Evolutionary conservation across 352 stramenopile species (phyloP).

Genomic region (Chrysophaeum taylorii): DNA sequence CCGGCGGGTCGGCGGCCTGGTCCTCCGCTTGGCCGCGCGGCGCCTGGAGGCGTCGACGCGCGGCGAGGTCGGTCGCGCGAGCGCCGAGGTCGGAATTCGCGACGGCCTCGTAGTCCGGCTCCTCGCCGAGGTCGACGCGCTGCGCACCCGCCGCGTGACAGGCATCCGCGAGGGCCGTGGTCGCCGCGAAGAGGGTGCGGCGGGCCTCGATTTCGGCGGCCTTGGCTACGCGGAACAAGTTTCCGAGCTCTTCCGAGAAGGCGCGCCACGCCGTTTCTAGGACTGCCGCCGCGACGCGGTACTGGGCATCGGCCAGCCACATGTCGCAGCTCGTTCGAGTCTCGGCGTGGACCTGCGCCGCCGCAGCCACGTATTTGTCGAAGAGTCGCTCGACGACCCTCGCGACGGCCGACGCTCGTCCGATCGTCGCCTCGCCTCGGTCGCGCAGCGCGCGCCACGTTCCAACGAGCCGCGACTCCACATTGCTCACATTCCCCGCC

Average conservation of each 20-base stretch:
- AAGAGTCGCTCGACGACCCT: background rate
- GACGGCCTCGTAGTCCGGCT: too few relatives aligned
- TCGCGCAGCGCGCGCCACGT: too few relatives aligned
- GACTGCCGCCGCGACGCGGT: background rate
- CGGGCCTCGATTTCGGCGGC: background rate
- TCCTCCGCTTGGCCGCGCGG: background rate
- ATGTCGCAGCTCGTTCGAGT: background rate
- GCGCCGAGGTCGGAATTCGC: background rate
- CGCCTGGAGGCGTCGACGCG: background rate
- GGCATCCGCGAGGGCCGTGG: background rate
- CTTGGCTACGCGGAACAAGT: background rate
- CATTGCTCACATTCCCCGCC: too few relatives aligned
- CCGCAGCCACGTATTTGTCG: background rate
- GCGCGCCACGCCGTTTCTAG: background rate
- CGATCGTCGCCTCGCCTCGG: background rate
- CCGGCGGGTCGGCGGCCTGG: background rate
- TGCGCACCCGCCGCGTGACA: background rate
- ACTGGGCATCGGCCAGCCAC: background rate
- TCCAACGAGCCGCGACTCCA: too few relatives aligned
- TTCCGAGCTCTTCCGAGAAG: background rate
- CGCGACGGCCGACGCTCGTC: background rate
- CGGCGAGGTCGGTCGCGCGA: background rate
- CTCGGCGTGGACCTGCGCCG: background rate
- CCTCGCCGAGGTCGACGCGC: background rate
- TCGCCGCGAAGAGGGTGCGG: background rate